A percentile compares a stretch with the other conserved stretches of the same genome.
phyloP scores from a whole-genome alignment of 2,329 filamentous ascomycete genomes.

The Exophiala sideris region DNA sequence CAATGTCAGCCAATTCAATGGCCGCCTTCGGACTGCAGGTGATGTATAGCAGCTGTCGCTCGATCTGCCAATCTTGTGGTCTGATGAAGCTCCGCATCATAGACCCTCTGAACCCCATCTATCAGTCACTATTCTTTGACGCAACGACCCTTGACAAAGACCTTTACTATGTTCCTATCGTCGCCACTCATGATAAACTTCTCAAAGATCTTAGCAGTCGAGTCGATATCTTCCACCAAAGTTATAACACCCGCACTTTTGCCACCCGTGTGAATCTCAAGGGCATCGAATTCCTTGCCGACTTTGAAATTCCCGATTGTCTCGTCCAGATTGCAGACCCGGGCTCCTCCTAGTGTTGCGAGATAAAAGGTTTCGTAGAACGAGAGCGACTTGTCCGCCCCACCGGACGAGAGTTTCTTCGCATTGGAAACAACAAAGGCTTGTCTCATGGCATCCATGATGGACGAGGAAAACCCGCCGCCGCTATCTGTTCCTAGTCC shows the following conservation, averaged over 20 bases:
- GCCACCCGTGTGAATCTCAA: conserved; percentile 22
- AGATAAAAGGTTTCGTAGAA: conserved; percentile 55
- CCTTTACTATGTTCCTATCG: conserved; percentile 57
- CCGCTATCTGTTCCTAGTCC: conserved; percentile 61
- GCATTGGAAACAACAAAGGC: conserved; percentile 46
- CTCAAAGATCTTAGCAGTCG: conserved; percentile 50
- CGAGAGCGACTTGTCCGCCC: conserved; percentile 6
- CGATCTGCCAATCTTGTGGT: no score
- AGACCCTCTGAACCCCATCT: background rate
- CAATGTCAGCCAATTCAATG: no score
- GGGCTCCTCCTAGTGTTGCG: conserved; percentile 60
- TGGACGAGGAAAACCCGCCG: conserved; percentile 56
- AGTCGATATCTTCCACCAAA: conserved; percentile 52
- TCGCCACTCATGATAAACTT: conserved; percentile 66
- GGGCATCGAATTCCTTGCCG: conserved; percentile 36
- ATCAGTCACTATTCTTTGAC: conserved; percentile 9
- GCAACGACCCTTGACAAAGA: conserved; percentile 51
- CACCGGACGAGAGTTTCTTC: conserved; percentile 2
- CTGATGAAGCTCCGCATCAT: no score
- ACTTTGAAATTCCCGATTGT: conserved; percentile 33
- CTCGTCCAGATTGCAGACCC: conserved; percentile 54
- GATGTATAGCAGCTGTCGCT: no score
- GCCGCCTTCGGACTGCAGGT: no score
- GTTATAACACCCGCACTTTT: conserved; percentile 48
- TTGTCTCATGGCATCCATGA: conserved; percentile 57